A percentile compares a stretch with the other conserved stretches of the same genome.
These are phyloP conservation scores for Caryopteris hybrid DNA, from an alignment of 305 asterid species.

Conservation along the genomic window DNA sequence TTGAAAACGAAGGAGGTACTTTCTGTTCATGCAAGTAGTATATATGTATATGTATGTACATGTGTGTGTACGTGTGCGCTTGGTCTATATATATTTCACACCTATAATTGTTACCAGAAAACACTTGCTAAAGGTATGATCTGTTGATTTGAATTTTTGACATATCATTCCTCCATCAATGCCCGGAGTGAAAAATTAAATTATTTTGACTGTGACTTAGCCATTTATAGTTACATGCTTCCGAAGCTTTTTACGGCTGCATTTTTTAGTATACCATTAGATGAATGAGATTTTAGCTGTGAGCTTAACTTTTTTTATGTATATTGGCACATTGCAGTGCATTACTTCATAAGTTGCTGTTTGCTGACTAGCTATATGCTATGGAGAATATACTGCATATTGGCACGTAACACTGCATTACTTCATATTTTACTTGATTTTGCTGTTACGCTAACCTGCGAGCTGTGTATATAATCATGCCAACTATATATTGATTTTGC, in stretches of 20 bases:
- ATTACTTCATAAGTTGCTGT: too few species aligned
- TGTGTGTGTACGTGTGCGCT: not conserved
- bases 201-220: not conserved
- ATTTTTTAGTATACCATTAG: not conserved
- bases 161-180: too few species aligned
- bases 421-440: not conserved
- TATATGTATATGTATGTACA: too few species aligned
- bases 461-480: not conserved
- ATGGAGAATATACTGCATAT: too few species aligned
- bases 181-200: not conserved
- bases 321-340: too few species aligned
- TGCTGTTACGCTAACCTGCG: not conserved
- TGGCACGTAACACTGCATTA: not conserved
- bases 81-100: not conserved
- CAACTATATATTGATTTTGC: not conserved
- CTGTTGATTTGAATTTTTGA: too few species aligned
- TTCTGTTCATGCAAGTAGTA: not conserved
- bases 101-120: not conserved
- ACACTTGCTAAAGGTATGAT: not conserved
- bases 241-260: not conserved
- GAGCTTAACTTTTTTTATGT: not conserved
- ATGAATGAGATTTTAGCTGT: not conserved
- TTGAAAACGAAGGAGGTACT: conserved; percentile 73
- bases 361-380: too few species aligned
- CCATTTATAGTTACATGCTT: not conserved